Base-by-base conservation (phyloP, 2,329 filamentous ascomycete species). In the Gliomastix tumulicola region DNA sequence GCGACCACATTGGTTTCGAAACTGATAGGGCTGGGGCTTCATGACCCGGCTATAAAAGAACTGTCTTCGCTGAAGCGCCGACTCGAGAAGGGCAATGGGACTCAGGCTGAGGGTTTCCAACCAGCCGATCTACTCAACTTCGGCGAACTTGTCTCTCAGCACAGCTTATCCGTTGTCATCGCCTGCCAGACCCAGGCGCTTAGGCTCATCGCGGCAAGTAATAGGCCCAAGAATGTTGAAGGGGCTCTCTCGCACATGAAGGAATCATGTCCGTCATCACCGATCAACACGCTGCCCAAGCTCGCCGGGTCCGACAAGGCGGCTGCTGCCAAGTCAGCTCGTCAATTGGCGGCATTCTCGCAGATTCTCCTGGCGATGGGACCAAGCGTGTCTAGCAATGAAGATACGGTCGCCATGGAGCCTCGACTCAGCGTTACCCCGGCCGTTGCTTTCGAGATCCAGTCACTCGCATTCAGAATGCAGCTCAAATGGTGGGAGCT, bases 1-100 rank as follows among this genome's bases (percentile, higher is more conserved):
- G 84, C 86, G 69, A 74, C 82, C 13, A 77, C 80, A 0, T 68
- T 89, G 36, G 59, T 82, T 27, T 74, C 74, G 27, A 86, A 80
- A 51, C 63, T 89, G 2, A 61, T 88, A 12, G 63, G 66, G 1
- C 63, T 87, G 33, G 75, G 76, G 2, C 56, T 88, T 35, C 74
- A 83, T 32, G 74, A 79, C n/a, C 65, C 82, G 39, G 84, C 85
- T 1, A 57, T 78, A 30, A 84, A 79, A 49, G 84, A 89, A 49
- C 54, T 89, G 40, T 66, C 74, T 28, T 61, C 79, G 10, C 54
- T 89, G 44, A 88, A 85, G 54, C 69, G 63, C 41, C 69, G 77
- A 21, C 48, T 89, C 30, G 76, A 83, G 32, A 46, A 46, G 19
- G 15, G 38, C 44, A 18, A 42, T 41, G 25, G 13, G 10, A 28